These are phyloP conservation scores for Solanum chiquidenum DNA, from an alignment of 257 asterid species.

Conservation along the genomic window DNA sequence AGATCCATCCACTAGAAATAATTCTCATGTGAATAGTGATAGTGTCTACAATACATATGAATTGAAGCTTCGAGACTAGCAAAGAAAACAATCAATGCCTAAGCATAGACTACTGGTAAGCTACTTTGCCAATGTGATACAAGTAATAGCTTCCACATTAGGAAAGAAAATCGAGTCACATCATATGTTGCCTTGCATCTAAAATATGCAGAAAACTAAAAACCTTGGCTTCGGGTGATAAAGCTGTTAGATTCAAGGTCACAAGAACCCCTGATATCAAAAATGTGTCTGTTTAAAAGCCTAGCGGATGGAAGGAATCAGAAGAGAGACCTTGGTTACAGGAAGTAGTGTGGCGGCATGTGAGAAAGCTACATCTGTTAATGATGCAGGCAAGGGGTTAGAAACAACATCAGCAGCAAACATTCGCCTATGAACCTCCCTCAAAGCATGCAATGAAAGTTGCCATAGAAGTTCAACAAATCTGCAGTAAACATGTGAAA, in stretches of 20 bases:
- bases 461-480: conserved; percentile 97
- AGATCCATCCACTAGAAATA: not conserved
- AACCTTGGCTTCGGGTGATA: not conserved
- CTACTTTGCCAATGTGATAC: not conserved
- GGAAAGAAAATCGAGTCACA: not conserved
- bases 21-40: not conserved
- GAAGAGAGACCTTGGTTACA: conserved; percentile 66
- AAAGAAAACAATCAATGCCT: not conserved
- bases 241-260: not conserved
- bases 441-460: conserved; percentile 94
- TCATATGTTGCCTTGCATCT: not conserved
- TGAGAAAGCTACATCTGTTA: conserved; percentile 98
- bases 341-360: conserved; percentile 98
- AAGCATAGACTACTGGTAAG: not conserved
- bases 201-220: not conserved
- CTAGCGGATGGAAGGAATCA: conserved; percentile 1
- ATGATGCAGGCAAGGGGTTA: conserved; percentile 85
- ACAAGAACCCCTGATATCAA: not conserved
- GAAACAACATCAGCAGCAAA: conserved; percentile 87
- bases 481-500: conserved; percentile 38
- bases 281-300: not conserved
- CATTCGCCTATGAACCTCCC: conserved; percentile 93
- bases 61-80: not conserved
- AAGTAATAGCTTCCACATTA: not conserved
- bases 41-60: not conserved